phyloP scores from a whole-genome alignment of 139 green algal genomes.

The Coelastrella sp. region DNA sequence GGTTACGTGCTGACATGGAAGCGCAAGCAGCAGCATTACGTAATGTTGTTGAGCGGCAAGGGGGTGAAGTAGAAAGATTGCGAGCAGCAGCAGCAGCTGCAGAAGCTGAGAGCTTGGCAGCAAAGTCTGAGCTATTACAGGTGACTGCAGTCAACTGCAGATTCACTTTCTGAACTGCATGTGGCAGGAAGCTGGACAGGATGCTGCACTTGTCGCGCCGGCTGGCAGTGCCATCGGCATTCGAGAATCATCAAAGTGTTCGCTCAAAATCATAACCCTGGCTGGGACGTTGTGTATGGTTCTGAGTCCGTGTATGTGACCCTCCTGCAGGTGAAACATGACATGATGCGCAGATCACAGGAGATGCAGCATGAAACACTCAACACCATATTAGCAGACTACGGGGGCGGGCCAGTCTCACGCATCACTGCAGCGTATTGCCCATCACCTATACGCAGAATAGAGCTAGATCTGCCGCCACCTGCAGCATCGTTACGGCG shows the following conservation, averaged over 20 bases:
- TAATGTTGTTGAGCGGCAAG: slow-evolving; percentile 37
- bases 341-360: slow-evolving; percentile 4
- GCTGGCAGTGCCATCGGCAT: too few relatives aligned
- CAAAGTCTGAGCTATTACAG: slow-evolving; percentile 34
- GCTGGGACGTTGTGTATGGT: too few relatives aligned
- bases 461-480: slow-evolving; percentile 35
- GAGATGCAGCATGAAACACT: slow-evolving; percentile 39
- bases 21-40: slow-evolving; percentile 29
- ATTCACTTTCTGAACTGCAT: too few relatives aligned
- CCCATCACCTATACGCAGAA: slow-evolving; percentile 29
- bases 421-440: slow-evolving; percentile 27
- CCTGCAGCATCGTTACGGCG: slow-evolving; percentile 13
- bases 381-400: slow-evolving; percentile 45
- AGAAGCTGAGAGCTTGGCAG: slow-evolving; percentile 41
- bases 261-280: not conserved
- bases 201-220: too few relatives aligned
- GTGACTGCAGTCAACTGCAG: too few relatives aligned
- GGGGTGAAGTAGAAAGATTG: slow-evolving; percentile 31
- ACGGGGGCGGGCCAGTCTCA: not conserved
- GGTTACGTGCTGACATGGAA: slow-evolving; percentile 36
- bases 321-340: slow-evolving; percentile 26
- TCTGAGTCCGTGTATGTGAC: too few relatives aligned
- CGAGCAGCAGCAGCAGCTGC: slow-evolving; percentile 27
- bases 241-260: not conserved
- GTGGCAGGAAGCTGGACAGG: not conserved